Evolutionary conservation across 2,329 filamentous ascomycete species (phyloP).

Genomic region (Pyrenophora graminea): DNA sequence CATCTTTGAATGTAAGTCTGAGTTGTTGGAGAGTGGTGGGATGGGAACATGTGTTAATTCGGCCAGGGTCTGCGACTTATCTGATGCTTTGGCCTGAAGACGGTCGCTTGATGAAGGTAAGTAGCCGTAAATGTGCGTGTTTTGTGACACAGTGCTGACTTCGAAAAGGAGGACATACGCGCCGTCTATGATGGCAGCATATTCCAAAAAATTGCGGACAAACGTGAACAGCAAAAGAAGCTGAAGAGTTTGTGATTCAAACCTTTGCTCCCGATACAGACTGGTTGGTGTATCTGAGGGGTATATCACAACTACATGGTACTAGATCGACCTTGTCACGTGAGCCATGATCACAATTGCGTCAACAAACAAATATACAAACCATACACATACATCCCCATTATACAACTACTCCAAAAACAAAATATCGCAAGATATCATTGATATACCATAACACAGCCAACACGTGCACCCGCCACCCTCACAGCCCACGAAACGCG

Average conservation of each 20-base stretch:
- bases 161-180: constrained; percentile 55
- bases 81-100: constrained; percentile 61
- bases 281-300: too few species aligned
- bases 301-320: too few species aligned
- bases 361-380: too few species aligned
- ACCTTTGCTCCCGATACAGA: too few species aligned
- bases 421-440: too few species aligned
- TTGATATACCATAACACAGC: too few species aligned
- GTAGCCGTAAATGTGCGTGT: neutral
- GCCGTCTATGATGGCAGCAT: constrained; percentile 59
- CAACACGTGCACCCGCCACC: too few species aligned
- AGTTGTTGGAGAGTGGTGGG: neutral
- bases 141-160: neutral
- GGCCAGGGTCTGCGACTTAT: constrained; percentile 54
- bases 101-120: constrained; percentile 57
- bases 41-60: neutral
- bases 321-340: too few species aligned
- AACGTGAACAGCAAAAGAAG: constrained; percentile 4
- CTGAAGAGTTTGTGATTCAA: neutral
- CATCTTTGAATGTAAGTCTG: constrained; percentile 49
- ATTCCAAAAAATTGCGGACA: constrained; percentile 47
- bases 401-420: too few species aligned
- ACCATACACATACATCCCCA: too few species aligned
- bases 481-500: too few species aligned
- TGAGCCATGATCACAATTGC: too few species aligned